Base-by-base conservation (phyloP, 306 rosid species). In the Dalbergia oliveri region DNA sequence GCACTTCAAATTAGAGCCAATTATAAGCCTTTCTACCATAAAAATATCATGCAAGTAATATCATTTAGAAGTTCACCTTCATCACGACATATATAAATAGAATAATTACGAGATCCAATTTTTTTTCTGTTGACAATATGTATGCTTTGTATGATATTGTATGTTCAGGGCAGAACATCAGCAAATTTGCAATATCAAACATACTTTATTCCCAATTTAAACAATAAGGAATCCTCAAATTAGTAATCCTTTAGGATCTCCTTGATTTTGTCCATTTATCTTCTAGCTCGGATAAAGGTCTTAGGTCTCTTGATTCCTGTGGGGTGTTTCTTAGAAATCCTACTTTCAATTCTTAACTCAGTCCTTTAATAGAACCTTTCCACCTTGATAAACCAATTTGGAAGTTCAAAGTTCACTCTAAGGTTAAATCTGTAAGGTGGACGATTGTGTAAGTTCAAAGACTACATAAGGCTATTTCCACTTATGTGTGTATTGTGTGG, bases 1-100 rank as follows among this genome's bases (percentile, higher is more conserved):
- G 89, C 89, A 89, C 41, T 61, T 63, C 53, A 77, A 26, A 76
- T 61, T 44, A 73, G 50, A 79, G 79, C 64, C 41, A 37, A 37
- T 76, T 66, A 76, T 81, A 72, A 67, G 84, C 41, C 50, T 69
- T 57, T 65, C 63, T 47, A 45, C 33, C 11, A 66, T 70, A 44
- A 44, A 34, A 59, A 85, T 43, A 31, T 39, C 72, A 74, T 37
- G 62, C 73, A 15, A 81, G 73, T 43, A 59, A 77, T 60, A 39
- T 37, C 21, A 66, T 77, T 61, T 9, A 59, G 47, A 80, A 44
- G 12, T 64, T 70, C 60, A 85, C 64, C 60, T 47, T 45, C 53
- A 72, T 26, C 71, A 61, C 5, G 66, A 68, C 19, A 75, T 68
- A 6, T 68, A 6, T 26, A 60, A 75, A 69, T 11, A 80, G 65